Base-by-base conservation (phyloP, 805 yeast genomes). In the Zygosaccharomyces gambellarensis region DNA sequence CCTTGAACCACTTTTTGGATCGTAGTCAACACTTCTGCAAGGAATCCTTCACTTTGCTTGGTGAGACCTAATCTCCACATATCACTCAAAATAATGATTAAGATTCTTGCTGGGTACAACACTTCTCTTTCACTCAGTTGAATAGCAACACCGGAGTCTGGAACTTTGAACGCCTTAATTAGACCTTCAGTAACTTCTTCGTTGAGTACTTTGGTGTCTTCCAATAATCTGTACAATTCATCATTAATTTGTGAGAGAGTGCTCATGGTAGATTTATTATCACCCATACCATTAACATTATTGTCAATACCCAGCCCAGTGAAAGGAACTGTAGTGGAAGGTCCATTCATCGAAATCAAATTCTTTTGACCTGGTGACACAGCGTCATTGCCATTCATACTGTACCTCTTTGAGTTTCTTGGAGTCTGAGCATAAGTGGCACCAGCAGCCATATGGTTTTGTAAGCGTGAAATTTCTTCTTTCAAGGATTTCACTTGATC, bases 51-150 rank as follows among this genome's bases (percentile, higher is more conserved):
- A 64, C 92, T 83, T 68, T 92, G 97, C 57, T 85, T 82, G 12
- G 97, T 89, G 61, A 90, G 78, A 2, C 98, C 98, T 43, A 92
- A 76, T 70, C 98, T 80, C 99, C 99, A 94, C 98, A 94, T 90
- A 68, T 94, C 99, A 61, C 95, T 84, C 55, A 92, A 75, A 30
- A 92, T 85, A 56, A 94, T 85, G 62, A 94, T 92, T 62, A 94
- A 82, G 56, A 94, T 88, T 74, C 97, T 82, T 1, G 97, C 94
- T 25, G 99, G 99, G 82, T 90, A 94, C 47, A 94, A 75, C 9
- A 92, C 95, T 66, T 94, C 98, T 63, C 90, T 89, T 64, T 88
- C 80, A 12, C 90, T 82, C 55, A 89, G 74, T 60, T 83, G 88
- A 42, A 88, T 84, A 39, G 94, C 90, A 43, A 86, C 88, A 52